phyloP scores from a whole-genome alignment of 768 basidiomycete species.

The Coprinopsis strossmayeri region DNA sequence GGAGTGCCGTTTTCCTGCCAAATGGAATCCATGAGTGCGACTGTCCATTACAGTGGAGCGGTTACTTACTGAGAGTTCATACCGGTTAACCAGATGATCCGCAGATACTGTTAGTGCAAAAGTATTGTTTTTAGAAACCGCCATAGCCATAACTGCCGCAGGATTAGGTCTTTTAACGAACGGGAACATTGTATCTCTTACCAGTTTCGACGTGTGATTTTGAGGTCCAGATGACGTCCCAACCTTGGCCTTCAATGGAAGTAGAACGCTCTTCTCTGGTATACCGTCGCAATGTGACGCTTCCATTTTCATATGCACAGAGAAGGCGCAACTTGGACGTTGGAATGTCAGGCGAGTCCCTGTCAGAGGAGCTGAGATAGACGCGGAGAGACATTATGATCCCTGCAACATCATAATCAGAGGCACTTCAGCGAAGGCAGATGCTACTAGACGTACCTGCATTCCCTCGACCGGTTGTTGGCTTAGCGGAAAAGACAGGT shows the following conservation, averaged over 20 bases:
- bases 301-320: slow-evolving; percentile 81
- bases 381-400: slow-evolving; percentile 89
- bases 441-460: slow-evolving; percentile 53
- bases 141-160: slow-evolving; percentile 77
- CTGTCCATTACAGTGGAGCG: neutral
- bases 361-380: slow-evolving; percentile 20
- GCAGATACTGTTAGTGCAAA: slow-evolving; percentile 81
- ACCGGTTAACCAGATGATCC: slow-evolving; percentile 70
- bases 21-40: slow-evolving; percentile 11
- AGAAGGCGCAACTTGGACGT: slow-evolving; percentile 59
- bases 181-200: too few relatives aligned
- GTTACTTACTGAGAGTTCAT: slow-evolving; percentile 44
- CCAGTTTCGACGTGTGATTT: slow-evolving; percentile 71
- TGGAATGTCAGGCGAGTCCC: slow-evolving; percentile 23
- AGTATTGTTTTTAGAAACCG: slow-evolving; percentile 48
- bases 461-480: slow-evolving; percentile 40
- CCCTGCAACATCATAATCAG: slow-evolving; percentile 35
- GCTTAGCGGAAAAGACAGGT: slow-evolving; percentile 32
- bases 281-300: slow-evolving; percentile 64
- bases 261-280: slow-evolving; percentile 30
- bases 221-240: slow-evolving; percentile 63
- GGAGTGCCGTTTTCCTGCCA: slow-evolving; percentile 10
- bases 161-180: neutral
- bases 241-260: slow-evolving; percentile 67
- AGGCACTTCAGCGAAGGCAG: too few relatives aligned